Conservation (phyloP, 805 yeast genomes). For the Osmozyma mogii region DNA sequence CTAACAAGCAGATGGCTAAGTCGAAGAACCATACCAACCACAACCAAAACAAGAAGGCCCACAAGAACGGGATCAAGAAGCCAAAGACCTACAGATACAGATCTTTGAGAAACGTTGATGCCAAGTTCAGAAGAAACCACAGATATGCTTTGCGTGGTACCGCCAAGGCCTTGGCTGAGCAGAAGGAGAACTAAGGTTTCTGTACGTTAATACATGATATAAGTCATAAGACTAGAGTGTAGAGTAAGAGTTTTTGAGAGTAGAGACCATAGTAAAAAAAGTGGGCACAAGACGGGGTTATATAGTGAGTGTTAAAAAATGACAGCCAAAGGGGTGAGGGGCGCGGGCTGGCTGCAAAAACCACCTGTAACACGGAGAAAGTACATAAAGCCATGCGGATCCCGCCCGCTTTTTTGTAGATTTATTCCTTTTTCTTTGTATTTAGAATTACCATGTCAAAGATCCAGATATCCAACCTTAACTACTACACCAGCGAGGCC, state of each 20-base stretch:
- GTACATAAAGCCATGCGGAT: too few species aligned
- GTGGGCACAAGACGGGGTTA: too few species aligned
- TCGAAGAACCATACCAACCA: constrained; percentile 99
- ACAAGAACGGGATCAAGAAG: constrained; percentile 99
- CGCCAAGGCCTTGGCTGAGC: constrained; percentile 75
- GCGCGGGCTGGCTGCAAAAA: too few species aligned
- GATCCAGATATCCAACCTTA: constrained; percentile 48
- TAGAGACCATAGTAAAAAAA: too few species aligned
- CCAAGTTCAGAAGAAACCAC: constrained; percentile 99
- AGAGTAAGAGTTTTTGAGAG: too few species aligned
- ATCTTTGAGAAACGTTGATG: constrained; percentile 96
- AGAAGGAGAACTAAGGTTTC: constrained; percentile 9
- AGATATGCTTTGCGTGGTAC: constrained; percentile 98
- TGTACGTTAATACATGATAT: constrained; percentile 2
- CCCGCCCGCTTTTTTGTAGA: too few species aligned
- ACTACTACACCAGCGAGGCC: constrained; percentile 43
- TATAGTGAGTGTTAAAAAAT: too few species aligned
- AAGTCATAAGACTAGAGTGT: too few species aligned
- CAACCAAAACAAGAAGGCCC: constrained; percentile 99
- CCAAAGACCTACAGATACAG: constrained; percentile 98
- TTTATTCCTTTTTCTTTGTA: too few species aligned
- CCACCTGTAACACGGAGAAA: too few species aligned
- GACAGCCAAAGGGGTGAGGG: too few species aligned
- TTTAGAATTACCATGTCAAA: constrained; percentile 5
- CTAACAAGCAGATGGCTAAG: constrained; percentile 97